These are phyloP conservation scores for Phytophthora tentaculata DNA, from an alignment of 352 stramenopile genomes.

Conservation along the genomic window DNA sequence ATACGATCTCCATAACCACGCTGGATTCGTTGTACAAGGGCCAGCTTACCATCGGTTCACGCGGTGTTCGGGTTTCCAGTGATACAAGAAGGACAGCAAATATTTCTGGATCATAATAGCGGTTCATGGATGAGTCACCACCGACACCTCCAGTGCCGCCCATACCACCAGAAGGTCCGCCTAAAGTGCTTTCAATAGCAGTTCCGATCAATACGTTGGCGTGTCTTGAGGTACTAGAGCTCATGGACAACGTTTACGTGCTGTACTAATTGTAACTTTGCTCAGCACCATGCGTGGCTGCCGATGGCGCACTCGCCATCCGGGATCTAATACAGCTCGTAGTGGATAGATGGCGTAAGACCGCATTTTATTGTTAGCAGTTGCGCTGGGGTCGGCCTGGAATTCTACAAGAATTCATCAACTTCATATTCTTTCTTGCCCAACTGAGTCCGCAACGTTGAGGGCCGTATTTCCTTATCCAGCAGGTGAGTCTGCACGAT, in stretches of 20 bases:
- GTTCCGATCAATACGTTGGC: constrained; percentile 5
- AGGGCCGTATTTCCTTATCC: too few species aligned
- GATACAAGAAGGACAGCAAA: constrained; percentile 35
- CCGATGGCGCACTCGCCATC: constrained; percentile 16
- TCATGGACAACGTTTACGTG: constrained; percentile 30
- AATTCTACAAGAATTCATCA: too few species aligned
- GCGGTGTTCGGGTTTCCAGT: constrained; percentile 36
- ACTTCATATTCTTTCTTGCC: too few species aligned
- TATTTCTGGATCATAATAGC: constrained; percentile 39
- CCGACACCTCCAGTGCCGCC: constrained; percentile 2
- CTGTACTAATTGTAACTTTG: constrained; percentile 39
- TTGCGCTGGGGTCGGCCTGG: too few species aligned
- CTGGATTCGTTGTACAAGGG: constrained; percentile 38
- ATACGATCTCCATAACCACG: constrained; percentile 31
- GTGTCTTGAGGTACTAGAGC: constrained; percentile 23
- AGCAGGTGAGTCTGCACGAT: too few species aligned
- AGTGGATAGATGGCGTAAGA: too few species aligned
- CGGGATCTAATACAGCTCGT: too few species aligned
- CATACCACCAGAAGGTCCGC: constrained; percentile 9
- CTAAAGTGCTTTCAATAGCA: not conserved
- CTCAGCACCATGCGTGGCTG: constrained; percentile 21
- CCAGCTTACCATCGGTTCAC: constrained; percentile 33
- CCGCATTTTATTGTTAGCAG: too few species aligned
- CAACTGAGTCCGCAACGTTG: too few species aligned
- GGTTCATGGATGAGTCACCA: constrained; percentile 27